Evolutionary conservation across 177 flowering plant genomes (phyloP).

Genomic region (Vitis hybrid): DNA sequence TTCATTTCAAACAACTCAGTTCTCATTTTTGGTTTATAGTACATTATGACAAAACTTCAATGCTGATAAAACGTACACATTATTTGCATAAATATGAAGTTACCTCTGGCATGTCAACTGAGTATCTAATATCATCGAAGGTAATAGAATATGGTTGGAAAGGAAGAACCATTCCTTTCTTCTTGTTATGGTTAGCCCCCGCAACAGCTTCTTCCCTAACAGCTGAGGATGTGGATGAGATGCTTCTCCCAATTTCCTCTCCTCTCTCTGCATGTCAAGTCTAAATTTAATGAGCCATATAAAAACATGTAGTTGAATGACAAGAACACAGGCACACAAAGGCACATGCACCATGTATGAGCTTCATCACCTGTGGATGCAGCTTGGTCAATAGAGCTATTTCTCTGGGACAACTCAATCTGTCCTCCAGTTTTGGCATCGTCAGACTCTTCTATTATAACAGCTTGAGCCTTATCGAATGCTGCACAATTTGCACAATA

Average conservation of each 20-base stretch:
- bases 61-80: background rate
- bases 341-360: background rate
- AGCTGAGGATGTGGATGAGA: conserved; percentile 7
- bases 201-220: background rate
- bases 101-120: conserved; percentile 37
- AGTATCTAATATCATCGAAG: conserved; percentile 26
- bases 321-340: background rate
- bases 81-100: background rate
- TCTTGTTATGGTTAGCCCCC: conserved; percentile 6
- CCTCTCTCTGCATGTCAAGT: background rate
- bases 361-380: background rate
- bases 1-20: background rate
- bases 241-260: conserved; percentile 1
- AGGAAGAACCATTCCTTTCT: conserved; percentile 32
- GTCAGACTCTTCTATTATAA: background rate
- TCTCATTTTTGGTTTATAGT: too few species aligned
- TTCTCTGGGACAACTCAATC: conserved; percentile 3
- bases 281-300: background rate
- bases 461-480: conserved; percentile 9
- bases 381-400: background rate
- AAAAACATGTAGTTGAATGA: background rate
- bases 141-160: conserved; percentile 31
- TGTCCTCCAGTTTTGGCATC: background rate
- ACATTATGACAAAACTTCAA: background rate
- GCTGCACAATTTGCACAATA: conserved; percentile 10